Conservation (phyloP, 2,329 filamentous ascomycete species). For the Harringtonia aguacate region DNA sequence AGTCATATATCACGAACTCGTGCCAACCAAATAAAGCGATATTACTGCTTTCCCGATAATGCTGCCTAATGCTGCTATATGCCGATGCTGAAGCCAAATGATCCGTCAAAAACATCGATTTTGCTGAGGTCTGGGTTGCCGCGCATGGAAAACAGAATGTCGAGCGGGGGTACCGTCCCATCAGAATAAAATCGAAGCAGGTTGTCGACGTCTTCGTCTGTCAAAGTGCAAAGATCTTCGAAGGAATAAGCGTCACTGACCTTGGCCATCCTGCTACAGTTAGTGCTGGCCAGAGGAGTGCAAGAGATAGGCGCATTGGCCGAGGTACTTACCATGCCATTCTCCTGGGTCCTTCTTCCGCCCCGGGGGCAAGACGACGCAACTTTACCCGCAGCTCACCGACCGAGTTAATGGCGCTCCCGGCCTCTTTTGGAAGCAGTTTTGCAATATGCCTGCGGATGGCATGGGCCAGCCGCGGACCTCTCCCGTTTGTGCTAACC, state of each 20-base stretch:
- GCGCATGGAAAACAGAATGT: conserved; percentile 44
- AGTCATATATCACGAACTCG: background rate
- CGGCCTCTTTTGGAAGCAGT: conserved; percentile 65
- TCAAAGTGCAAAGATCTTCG: conserved; percentile 74
- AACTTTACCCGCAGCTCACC: conserved; percentile 71
- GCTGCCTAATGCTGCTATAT: conserved; percentile 8
- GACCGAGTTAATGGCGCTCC: conserved; percentile 75
- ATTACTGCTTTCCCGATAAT: background rate
- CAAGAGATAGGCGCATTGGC: background rate
- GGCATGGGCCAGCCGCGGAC: conserved; percentile 79
- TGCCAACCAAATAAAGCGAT: background rate
- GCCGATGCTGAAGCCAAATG: conserved; percentile 48
- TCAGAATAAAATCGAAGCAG: conserved; percentile 64
- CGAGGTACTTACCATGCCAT: conserved; percentile 65
- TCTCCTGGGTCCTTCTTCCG: conserved; percentile 68
- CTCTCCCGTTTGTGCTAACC: conserved; percentile 97
- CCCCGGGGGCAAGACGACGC: conserved; percentile 60
- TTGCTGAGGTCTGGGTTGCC: conserved; percentile 30
- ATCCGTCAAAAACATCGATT: conserved; percentile 47
- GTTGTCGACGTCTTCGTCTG: conserved; percentile 72
- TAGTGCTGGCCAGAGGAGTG: conserved; percentile 11
- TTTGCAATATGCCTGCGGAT: conserved; percentile 74
- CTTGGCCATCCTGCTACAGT: conserved; percentile 64
- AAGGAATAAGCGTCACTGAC: conserved; percentile 82
- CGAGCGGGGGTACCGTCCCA: conserved; percentile 44